These are phyloP conservation scores for Gossypium aridum DNA, from an alignment of 441 rosid genomes.

Conservation along the genomic window DNA sequence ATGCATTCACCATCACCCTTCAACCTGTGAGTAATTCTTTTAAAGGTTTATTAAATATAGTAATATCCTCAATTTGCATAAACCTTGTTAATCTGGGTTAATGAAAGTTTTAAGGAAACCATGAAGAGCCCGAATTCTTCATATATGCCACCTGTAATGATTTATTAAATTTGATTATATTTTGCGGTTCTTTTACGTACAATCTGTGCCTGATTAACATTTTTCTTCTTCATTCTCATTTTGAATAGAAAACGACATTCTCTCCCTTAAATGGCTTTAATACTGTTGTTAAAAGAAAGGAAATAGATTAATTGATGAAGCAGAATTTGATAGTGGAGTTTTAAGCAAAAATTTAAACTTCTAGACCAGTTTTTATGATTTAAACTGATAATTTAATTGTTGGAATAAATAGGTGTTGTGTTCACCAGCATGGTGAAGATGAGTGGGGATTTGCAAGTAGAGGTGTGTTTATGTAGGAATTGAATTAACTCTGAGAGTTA, in stretches of 20 bases:
- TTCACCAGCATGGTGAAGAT: too few relatives aligned
- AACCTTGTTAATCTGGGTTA: neutral
- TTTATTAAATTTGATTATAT: neutral
- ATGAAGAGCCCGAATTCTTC: neutral
- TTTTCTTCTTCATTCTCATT: neutral
- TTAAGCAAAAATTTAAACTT: neutral
- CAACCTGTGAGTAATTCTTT: slow-evolving; percentile 57
- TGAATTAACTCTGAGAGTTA: neutral
- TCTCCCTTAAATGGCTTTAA: neutral
- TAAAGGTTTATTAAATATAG: neutral
- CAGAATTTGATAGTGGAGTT: neutral
- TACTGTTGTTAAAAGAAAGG: neutral
- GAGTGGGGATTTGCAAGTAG: too few relatives aligned
- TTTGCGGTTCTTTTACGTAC: neutral
- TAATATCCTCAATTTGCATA: neutral
- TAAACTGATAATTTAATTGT: neutral
- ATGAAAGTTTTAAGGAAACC: neutral
- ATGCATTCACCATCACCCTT: slow-evolving; percentile 46
- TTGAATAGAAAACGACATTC: neutral
- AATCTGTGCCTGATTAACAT: neutral
- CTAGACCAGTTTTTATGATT: neutral
- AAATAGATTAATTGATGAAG: neutral
- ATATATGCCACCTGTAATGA: neutral
- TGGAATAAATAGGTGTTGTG: neutral
- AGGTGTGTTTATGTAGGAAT: neutral